Percentiles rank a stretch among this genome's conserved stretches.
phyloP scores from a whole-genome alignment of 2,329 filamentous ascomycete genomes.

The Arthroderma sp. region DNA sequence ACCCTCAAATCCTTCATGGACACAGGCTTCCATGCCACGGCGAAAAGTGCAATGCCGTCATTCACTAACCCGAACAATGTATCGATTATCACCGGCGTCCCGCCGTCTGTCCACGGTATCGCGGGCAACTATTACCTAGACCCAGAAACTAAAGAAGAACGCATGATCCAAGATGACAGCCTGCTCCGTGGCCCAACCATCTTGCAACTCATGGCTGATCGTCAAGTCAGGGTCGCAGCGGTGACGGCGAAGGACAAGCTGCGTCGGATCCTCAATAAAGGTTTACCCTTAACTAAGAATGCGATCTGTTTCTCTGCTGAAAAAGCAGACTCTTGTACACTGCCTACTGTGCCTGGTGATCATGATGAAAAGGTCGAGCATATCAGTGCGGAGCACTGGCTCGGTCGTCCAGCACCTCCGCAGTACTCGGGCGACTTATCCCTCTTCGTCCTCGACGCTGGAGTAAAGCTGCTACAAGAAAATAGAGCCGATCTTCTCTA shows the following conservation, averaged over 20 bases:
- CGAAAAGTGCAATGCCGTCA: conserved; percentile 31
- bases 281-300: conserved; percentile 13
- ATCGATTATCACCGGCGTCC: conserved; percentile 33
- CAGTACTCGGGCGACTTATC: conserved; percentile 35
- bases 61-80: conserved; percentile 36
- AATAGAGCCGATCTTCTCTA: conserved; percentile 29
- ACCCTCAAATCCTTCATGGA: conserved; percentile 21
- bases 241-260: conserved; percentile 36
- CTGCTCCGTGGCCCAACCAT: conserved; percentile 31
- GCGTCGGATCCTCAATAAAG: conserved; percentile 28
- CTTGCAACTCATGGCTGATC: conserved; percentile 26
- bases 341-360: conserved; percentile 6
- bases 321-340: conserved; percentile 18
- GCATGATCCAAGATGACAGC: conserved; percentile 31
- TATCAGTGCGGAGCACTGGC: conserved; percentile 23
- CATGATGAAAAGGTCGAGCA: conserved; percentile 18
- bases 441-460: conserved; percentile 32
- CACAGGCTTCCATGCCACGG: conserved; percentile 27
- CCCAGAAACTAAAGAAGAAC: conserved; percentile 24
- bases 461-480: conserved; percentile 30
- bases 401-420: conserved; percentile 23
- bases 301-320: conserved; percentile 31
- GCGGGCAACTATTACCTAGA: conserved; percentile 35
- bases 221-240: conserved; percentile 30
- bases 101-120: conserved; percentile 30